Evolutionary conservation across 148 eudicot genomes (phyloP), one percentile per base, ranked within the genome.

Genomic region (Polygonum aviculare): DNA sequence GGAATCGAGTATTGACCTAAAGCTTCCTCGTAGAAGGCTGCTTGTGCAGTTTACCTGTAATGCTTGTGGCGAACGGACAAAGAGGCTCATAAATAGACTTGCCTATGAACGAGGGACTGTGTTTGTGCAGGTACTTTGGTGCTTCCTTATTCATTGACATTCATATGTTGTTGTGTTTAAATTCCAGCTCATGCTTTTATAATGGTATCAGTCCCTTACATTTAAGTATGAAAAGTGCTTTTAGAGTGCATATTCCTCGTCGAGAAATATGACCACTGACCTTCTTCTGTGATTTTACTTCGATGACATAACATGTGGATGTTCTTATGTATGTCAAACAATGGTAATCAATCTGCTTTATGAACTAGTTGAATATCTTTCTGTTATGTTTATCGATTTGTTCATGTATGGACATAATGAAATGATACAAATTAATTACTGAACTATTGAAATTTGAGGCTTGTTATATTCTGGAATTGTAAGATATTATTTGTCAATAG

Each of bases 101-200:
- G 99, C 99, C 10, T 96, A 91, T 84, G 98, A 93, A 85, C 85
- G 86, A 47, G 99, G 99, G 76, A 90, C 96, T 41, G 99, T 96
- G 48, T 96, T 89, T 86, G 88, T 95, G 44, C 97, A 95, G 98
- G 98, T 93, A 91, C 39, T 36, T 63, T 48, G 35, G 49, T 74
- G 51, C 12, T 67, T 71, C 15, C 38, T 63, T 72, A 50, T 22
- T 69, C 62, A 36, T 70, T 38, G 55, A 14, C 74, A 38, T 51
- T n/a, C 75, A 65, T 75, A 55, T 59, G 35, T 51, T 54, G 35
- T 31, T n/a, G 31, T 74, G 22, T 54, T 47, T 55, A 38, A 52
- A 14, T 40, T 73, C n/a, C 21, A 48, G n/a, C 44, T 73, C n/a
- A 16, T 67, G 8, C 19, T 15, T 15, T 36, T 67, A 9, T 67